Evolutionary conservation across 2,329 filamentous ascomycete genomes (phyloP), one percentile per base, ranked within the genome.

Genomic region (Ophiostoma australiae): DNA sequence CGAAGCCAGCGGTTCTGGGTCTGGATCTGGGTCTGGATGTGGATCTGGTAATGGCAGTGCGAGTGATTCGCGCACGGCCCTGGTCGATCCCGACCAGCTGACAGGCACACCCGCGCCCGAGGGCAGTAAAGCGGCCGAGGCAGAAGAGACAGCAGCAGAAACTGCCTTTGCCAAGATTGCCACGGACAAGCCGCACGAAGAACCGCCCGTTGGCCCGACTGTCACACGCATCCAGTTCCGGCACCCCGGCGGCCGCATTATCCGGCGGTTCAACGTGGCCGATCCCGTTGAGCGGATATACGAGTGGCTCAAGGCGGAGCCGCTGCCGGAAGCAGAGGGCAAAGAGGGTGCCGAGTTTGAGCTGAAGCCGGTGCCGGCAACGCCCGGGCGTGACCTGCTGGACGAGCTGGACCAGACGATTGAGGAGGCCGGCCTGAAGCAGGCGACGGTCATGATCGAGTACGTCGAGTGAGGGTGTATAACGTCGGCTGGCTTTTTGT

Each of bases 371-470:
- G 91, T 97, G 88, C 86, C 86, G 0, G 83, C 83, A 73, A 48
- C 39, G 23, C 66, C 66, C 2, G 92, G 93, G 67, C 90, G 90
- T 77, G 95, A 99, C 76, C 81, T 99, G 72, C 90, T 97, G 61
- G 89, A 91, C 23, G 81, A 84, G 70, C 82, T 97, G 68, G 90
- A 93, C 67, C 82, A 85, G 74, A 92, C 89, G 0, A 91, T 99
- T 72, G 88, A 88, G 75, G 90, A 93, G 77, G 92, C 91, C 0
- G 93, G 94, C 0, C 80, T 99, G 76, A 97, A 95, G 83, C 94
- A 96, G 77, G 93, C 91, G 3, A 97, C 93, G 0, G 90, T 99
- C 8, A 97, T 97, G 92, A 90, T 99, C 75, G 95, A 97, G 79
- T 96, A 93, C 77, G 80, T 91, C 71, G 90, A 92, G 79, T 70